Base-by-base conservation (phyloP, 2,329 filamentous ascomycete genomes). In the Achaetomium macrosporum region DNA sequence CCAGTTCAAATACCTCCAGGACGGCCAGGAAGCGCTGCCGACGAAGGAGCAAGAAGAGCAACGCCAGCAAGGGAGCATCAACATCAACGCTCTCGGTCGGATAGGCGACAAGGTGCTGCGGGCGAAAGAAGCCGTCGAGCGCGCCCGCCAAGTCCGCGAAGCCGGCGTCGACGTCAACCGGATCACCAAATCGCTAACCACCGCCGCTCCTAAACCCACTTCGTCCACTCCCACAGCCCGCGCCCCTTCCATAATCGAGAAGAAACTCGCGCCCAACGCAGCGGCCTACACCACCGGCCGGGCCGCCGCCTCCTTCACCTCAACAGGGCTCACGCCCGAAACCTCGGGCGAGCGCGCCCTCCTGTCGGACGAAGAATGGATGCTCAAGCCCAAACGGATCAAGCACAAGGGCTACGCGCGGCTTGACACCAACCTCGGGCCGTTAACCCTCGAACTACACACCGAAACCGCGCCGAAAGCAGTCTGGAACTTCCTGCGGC, bases 401-500 rank as follows among this genome's bases (percentile, higher is more conserved):
- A 96, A 95, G 71, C 82, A 81, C 61, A 95, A 92, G 63, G 93
- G 92, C 25, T 97, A 96, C 67, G 91, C 88, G 7, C 84, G 90
- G n/a, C 81, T 99, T 42, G 84, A 87, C 60, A 99, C 93, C 0
- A 93, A 84, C 57, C 74, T 88, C 2, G 93, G 93, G 35, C 84
- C 91, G 57, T 67, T 99, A 17, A 96, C 89, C 58, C 74, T 99
- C 56, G 92, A 97, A 66, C 77, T 99, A 5, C 87, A 92, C 58
- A 88, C 93, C 2, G 93, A 99, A 66, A 88, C 85, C 51, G 91
- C 93, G 2, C 93, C 93, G 1, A 88, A 87, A 62, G 90, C 93
- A 0, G 93, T 97, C 1, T 99, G 92, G 90, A 99, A 99, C 69
- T 99, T 99, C 65, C 82, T 95, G 48, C 84, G 87, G 51, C 75